Conservation (phyloP, 169 alveolate genomes). For the Blepharisma undulans region DNA sequence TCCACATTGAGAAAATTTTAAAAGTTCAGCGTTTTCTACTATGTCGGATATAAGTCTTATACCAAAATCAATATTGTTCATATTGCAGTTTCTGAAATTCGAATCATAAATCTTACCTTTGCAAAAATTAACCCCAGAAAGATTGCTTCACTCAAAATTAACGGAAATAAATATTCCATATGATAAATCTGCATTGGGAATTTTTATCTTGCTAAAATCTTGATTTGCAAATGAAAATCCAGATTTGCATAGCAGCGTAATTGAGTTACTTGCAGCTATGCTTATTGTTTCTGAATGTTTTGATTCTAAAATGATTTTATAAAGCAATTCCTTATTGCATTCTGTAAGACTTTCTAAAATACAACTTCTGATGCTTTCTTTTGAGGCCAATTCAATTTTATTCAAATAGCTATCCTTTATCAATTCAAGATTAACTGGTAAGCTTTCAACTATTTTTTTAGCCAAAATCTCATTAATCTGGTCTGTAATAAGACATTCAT, state of each 20-base stretch:
- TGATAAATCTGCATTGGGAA: slow-evolving; percentile 13
- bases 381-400: too few species aligned
- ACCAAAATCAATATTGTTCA: neutral
- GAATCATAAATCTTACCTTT: neutral
- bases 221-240: neutral
- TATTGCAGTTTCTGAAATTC: neutral
- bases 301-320: neutral
- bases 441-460: too few species aligned
- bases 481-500: too few species aligned
- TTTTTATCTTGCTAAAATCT: neutral
- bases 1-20: too few species aligned
- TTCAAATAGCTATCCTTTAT: too few species aligned
- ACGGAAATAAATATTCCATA: neutral
- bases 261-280: neutral
- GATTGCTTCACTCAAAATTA: neutral
- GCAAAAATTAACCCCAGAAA: neutral
- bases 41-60: too few species aligned
- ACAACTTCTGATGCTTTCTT: too few species aligned
- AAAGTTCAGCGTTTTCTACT: too few species aligned
- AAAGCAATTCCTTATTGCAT: neutral
- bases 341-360: too few species aligned
- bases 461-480: too few species aligned
- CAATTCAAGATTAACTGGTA: too few species aligned
- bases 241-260: neutral
- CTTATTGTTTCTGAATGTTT: neutral